Base-by-base conservation (phyloP, 108 stramenopile species). In the Bacterosira constricta region DNA sequence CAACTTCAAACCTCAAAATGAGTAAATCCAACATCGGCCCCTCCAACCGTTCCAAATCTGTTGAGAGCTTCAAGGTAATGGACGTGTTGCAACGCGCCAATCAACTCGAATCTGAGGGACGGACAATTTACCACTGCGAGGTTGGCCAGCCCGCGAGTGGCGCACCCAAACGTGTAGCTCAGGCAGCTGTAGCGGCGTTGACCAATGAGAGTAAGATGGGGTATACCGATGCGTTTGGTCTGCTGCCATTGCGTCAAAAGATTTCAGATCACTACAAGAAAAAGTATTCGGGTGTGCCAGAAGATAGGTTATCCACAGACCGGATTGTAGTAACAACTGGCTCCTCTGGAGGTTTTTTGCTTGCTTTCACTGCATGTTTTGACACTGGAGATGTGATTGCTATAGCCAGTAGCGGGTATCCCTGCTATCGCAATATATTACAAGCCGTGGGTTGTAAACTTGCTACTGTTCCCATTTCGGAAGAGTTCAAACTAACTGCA, bases 361-460 rank as follows among this genome's bases (percentile, higher is more conserved):
- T 97, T 63, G 89, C 89, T 20, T 97, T 95, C 54, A 86, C 90
- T 1, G 91, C 84, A 8, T 89, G 89, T 71, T 97, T 96, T 74
- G 92, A 97, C 79, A 65, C 80, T 2, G 92, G 88, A 15, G 96
- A 97, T 78, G 55, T 51, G 3, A 79, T 97, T 17, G 94, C 93
- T 11, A 83, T 97, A 60, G 91, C 92, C 1, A 80, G 79, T 5
- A 81, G 82, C 9, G 93, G 94, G 27, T 97, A 97, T 77, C 96
- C 96, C 8, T 97, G 96, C 66, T 97, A 97, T 71, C 75, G 96
- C n/a, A 97, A 97, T 62, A 94, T 97, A 13, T 66, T 92, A 20
- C 64, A 69, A 8, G 93, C 94, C 8, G 63, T 95, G 44, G 94
- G 91, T 2, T 89, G 86, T 53, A 38, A 83, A 11, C 17, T 87